phyloP scores from a whole-genome alignment of 805 yeast species.

The Ogataea corticis region DNA sequence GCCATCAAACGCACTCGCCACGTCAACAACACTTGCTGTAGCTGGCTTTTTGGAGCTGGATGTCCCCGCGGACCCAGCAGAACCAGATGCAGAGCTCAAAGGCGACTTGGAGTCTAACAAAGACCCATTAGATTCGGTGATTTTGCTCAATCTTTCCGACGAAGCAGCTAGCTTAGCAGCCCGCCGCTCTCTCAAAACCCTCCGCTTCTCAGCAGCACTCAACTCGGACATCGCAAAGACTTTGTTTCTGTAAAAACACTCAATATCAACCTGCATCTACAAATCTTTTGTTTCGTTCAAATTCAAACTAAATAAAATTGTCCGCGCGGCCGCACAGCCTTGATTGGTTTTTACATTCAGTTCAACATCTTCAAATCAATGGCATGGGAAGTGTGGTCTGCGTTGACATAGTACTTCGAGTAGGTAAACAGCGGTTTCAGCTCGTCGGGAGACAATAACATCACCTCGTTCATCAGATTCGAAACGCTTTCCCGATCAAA shows the following conservation, averaged over 20 bases:
- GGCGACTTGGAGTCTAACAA: slow-evolving; percentile 38
- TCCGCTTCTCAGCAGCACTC: slow-evolving; percentile 58
- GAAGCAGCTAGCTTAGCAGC: slow-evolving; percentile 63
- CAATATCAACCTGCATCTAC: too few relatives aligned
- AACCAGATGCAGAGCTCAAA: slow-evolving; percentile 17
- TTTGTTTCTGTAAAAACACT: too few relatives aligned
- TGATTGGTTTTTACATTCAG: background rate
- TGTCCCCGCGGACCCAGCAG: slow-evolving; percentile 6
- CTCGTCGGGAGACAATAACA: slow-evolving; percentile 16
- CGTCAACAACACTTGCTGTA: background rate
- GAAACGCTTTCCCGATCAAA: slow-evolving; percentile 15
- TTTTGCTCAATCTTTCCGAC: slow-evolving; percentile 51
- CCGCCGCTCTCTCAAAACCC: slow-evolving; percentile 60
- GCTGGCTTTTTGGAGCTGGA: background rate
- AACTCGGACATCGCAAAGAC: slow-evolving; percentile 48
- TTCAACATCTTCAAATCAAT: slow-evolving; percentile 10
- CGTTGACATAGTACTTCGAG: slow-evolving; percentile 19
- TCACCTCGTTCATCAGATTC: slow-evolving; percentile 19
- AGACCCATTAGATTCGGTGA: slow-evolving; percentile 42
- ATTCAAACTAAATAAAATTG: background rate
- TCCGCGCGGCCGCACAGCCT: background rate
- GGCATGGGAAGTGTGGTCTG: slow-evolving; percentile 18
- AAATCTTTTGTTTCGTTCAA: too few relatives aligned
- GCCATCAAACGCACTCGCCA: slow-evolving; percentile 17
- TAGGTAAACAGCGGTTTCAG: slow-evolving; percentile 21